Percentiles rank a stretch among this genome's conserved stretches.
These are phyloP conservation scores for Chalciporus piperatoides DNA, from an alignment of 1,284 basidiomycete species.

Conservation along the genomic window DNA sequence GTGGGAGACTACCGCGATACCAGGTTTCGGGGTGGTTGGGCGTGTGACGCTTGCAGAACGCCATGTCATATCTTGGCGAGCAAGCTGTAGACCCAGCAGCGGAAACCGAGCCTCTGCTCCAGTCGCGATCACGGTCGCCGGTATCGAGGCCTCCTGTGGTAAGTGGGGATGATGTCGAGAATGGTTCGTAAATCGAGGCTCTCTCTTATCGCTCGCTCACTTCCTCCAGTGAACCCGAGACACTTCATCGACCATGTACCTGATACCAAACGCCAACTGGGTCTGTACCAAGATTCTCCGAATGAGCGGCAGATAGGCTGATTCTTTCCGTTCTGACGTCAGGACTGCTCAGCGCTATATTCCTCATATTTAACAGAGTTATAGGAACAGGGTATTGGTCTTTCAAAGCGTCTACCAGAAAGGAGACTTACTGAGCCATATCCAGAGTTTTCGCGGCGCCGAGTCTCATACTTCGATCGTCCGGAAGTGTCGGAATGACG, in stretches of 20 bases:
- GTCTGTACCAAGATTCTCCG: conserved; percentile 25
- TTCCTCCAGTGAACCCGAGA: conserved; percentile 5
- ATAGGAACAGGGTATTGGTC: conserved; percentile 66
- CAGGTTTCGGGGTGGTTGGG: background rate
- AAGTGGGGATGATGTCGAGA: conserved; percentile 1
- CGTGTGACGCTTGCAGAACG: background rate
- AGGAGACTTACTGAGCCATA: background rate
- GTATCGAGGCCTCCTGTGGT: background rate
- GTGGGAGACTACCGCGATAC: too few relatives aligned
- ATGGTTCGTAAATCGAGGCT: conserved; percentile 11
- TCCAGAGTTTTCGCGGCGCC: conserved; percentile 72
- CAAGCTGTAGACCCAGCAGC: background rate
- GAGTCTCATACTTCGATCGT: conserved; percentile 60
- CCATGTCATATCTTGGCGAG: conserved; percentile 8
- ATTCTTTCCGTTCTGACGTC: background rate
- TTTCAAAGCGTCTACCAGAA: background rate
- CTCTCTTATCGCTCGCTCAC: background rate
- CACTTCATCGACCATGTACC: conserved; percentile 40
- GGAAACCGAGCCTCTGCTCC: conserved; percentile 27
- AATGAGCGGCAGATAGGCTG: background rate
- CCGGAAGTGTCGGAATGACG: conserved; percentile 62
- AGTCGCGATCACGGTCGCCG: background rate
- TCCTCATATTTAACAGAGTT: conserved; percentile 73
- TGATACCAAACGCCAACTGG: conserved; percentile 41
- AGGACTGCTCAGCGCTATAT: conserved; percentile 59